These are phyloP conservation scores for Zygosaccharomyces sapae DNA, from an alignment of 1,139 yeast genomes.

Conservation along the genomic window DNA sequence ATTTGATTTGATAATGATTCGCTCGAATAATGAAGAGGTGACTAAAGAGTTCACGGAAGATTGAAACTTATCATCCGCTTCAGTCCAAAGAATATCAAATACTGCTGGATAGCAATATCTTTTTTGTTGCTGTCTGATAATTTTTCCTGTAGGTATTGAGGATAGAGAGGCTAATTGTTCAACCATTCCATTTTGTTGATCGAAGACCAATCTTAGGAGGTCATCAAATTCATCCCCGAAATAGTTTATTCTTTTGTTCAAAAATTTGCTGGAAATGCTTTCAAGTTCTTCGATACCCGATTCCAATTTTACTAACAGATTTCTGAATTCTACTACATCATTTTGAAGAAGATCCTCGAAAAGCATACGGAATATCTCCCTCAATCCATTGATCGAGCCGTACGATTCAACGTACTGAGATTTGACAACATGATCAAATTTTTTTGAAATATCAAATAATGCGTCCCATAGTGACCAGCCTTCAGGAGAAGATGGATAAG, in stretches of 20 bases:
- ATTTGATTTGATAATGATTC: conserved; percentile 40
- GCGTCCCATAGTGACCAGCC: conserved; percentile 52
- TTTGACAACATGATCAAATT: conserved; percentile 56
- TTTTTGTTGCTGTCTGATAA: conserved; percentile 28
- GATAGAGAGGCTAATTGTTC: conserved; percentile 38
- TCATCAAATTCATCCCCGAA: conserved; percentile 48
- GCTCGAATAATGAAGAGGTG: conserved; percentile 43
- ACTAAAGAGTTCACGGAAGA: conserved; percentile 44
- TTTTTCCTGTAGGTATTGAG: conserved; percentile 38
- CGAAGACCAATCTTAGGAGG: conserved; percentile 45
- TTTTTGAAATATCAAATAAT: conserved; percentile 43
- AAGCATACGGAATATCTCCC: conserved; percentile 45
- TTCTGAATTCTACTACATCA: conserved; percentile 39
- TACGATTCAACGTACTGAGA: conserved; percentile 56
- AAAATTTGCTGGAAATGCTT: conserved; percentile 47
- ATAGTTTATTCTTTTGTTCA: conserved; percentile 49
- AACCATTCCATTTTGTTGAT: conserved; percentile 21
- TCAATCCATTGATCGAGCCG: conserved; percentile 44
- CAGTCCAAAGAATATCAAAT: conserved; percentile 50
- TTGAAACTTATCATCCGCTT: conserved; percentile 33
- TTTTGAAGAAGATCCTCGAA: conserved; percentile 43
- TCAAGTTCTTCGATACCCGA: conserved; percentile 47
- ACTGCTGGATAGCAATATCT: conserved; percentile 47
- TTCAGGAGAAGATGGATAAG: conserved; percentile 52
- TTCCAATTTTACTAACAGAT: conserved; percentile 39